Evolutionary conservation across 345 rosid species (phyloP).

Genomic region (Ceriops decandra): DNA sequence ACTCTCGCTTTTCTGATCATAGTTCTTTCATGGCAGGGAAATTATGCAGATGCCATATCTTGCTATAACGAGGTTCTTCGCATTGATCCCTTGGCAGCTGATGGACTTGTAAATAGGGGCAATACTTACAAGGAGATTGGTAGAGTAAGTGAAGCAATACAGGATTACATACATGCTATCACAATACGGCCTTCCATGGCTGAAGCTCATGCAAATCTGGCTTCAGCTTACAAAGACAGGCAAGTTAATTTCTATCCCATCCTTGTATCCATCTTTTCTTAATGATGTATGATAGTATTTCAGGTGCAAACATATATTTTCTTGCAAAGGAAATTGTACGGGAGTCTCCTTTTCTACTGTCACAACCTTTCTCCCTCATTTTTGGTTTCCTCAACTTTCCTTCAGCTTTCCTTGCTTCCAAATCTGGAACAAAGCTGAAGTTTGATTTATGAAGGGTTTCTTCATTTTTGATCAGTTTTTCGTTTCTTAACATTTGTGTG

Average conservation of each 20-base stretch:
- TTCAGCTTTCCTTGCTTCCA: no score
- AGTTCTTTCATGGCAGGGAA: slow-evolving; percentile 55
- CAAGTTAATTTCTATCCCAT: slow-evolving; percentile 17
- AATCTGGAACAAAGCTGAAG: no score
- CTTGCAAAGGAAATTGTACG: no score
- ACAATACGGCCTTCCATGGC: slow-evolving; percentile 85
- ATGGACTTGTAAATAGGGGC: slow-evolving; percentile 96
- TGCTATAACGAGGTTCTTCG: slow-evolving; percentile 97
- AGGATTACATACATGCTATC: slow-evolving; percentile 84
- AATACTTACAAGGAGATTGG: slow-evolving; percentile 97
- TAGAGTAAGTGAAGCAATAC: slow-evolving; percentile 91
- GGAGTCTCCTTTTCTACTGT: no score
- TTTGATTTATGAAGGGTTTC: neutral
- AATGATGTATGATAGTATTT: no score
- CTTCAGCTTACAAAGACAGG: slow-evolving; percentile 99
- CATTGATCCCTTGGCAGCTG: slow-evolving; percentile 96
- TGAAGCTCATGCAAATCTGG: slow-evolving; percentile 99
- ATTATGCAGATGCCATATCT: slow-evolving; percentile 86
- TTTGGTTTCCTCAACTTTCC: no score
- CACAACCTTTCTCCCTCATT: no score
- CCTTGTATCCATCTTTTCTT: neutral
- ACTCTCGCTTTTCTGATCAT: neutral
- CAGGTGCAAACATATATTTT: no score
- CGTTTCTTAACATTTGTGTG: no score
- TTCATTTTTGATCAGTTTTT: neutral